phyloP scores from a whole-genome alignment of 805 yeast species.

The Ogataea sp. region DNA sequence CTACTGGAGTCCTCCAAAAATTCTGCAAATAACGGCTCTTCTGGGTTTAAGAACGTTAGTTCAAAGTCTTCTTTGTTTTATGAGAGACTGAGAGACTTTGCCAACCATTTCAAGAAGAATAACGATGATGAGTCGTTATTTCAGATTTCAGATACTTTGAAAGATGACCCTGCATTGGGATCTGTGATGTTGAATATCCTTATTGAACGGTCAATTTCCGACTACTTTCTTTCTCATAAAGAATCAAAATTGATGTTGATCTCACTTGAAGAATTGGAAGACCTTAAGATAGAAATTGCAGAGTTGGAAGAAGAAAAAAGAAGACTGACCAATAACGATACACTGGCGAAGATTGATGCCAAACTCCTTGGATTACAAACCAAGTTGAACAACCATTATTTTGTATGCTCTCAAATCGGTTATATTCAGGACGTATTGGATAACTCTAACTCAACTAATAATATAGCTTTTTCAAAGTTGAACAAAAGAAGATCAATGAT shows the following conservation, averaged over 20 bases:
- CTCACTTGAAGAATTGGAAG: slow-evolving; percentile 8
- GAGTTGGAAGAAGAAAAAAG: slow-evolving; percentile 5
- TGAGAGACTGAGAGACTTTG: not conserved
- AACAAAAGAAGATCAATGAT: not conserved
- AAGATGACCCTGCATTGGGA: not conserved
- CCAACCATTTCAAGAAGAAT: not conserved
- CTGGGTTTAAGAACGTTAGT: not conserved
- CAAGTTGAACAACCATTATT: slow-evolving; percentile 31
- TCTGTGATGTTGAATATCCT: slow-evolving; percentile 5
- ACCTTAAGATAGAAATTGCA: slow-evolving; percentile 3
- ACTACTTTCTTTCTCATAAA: slow-evolving; percentile 5
- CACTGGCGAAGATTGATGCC: not conserved
- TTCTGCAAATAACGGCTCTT: too few species aligned
- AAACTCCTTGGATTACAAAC: not conserved
- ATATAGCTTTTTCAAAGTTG: not conserved
- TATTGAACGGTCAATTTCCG: slow-evolving; percentile 12
- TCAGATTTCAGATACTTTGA: not conserved
- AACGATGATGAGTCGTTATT: not conserved
- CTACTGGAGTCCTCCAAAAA: not conserved
- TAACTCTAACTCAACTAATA: not conserved
- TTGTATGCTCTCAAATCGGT: slow-evolving; percentile 38
- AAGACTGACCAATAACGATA: not conserved
- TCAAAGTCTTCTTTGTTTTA: not conserved
- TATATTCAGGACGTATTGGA: slow-evolving; percentile 28
- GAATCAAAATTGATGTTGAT: slow-evolving; percentile 3